Conservation (phyloP, 1,284 basidiomycete species). For the Xerocomus alliaceus region DNA sequence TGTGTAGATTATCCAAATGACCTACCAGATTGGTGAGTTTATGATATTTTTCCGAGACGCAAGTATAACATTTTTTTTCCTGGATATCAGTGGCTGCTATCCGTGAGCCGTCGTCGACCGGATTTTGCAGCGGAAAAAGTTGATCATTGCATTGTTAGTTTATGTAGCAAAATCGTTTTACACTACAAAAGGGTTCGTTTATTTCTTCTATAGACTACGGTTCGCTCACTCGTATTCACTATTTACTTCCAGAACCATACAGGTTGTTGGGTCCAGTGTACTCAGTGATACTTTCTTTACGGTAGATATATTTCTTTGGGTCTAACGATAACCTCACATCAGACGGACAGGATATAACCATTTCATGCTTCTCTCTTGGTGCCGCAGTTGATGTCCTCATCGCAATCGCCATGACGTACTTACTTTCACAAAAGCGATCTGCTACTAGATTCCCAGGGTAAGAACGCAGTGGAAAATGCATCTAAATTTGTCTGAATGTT, state of each 20-base stretch:
- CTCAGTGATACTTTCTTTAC: too few relatives aligned
- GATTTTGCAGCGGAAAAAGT: background rate
- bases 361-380: background rate
- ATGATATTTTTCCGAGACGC: too few relatives aligned
- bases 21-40: slow-evolving; percentile 8
- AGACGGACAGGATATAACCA: background rate
- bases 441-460: background rate
- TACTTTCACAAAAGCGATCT: slow-evolving; percentile 7
- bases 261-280: background rate
- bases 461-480: background rate
- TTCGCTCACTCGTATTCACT: too few relatives aligned
- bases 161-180: background rate
- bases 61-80: background rate
- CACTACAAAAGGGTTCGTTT: slow-evolving; percentile 6
- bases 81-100: background rate
- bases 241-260: background rate
- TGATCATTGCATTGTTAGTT: background rate
- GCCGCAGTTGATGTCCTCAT: slow-evolving; percentile 16
- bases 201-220: background rate
- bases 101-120: background rate
- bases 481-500: background rate
- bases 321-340: background rate
- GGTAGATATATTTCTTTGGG: background rate
- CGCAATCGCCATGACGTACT: slow-evolving; percentile 4
- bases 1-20: background rate